Conservation (phyloP, 2,329 filamentous ascomycete species). For the Talaromyces sp. region DNA sequence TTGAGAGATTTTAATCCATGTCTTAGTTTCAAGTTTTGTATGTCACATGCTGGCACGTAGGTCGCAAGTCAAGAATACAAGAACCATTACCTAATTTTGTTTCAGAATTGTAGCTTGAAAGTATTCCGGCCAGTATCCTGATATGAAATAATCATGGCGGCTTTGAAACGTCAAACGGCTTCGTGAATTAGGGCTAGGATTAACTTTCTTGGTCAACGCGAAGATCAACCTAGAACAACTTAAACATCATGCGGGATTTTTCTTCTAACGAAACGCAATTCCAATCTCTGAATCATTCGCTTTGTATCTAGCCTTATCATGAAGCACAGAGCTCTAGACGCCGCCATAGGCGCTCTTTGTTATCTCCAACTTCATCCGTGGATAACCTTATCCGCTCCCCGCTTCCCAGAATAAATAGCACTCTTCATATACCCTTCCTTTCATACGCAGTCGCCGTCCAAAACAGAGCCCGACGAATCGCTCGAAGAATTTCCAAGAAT, state of each 20-base stretch:
- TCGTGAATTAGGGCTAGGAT: background rate
- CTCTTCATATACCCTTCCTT: background rate
- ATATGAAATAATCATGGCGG: background rate
- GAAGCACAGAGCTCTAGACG: background rate
- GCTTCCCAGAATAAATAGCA: background rate
- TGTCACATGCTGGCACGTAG: background rate
- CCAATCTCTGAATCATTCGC: background rate
- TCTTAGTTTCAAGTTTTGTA: background rate
- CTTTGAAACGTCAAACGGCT: background rate
- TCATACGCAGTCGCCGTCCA: background rate
- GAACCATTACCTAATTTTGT: too few relatives aligned
- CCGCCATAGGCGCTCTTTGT: background rate
- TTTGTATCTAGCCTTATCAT: background rate
- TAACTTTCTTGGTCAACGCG: background rate
- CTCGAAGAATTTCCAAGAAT: too few relatives aligned
- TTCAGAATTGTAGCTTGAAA: too few relatives aligned
- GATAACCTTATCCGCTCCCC: background rate
- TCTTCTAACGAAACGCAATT: background rate
- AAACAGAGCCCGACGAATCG: too few relatives aligned
- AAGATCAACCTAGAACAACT: too few relatives aligned
- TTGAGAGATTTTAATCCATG: background rate
- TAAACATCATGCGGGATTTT: background rate
- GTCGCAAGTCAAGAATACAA: too few relatives aligned
- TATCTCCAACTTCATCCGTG: background rate
- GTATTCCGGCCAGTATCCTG: background rate